Evolutionary conservation across 257 asterid species (phyloP), one percentile per base, ranked within the genome.

Genomic region (Craterostigma plantagineum): DNA sequence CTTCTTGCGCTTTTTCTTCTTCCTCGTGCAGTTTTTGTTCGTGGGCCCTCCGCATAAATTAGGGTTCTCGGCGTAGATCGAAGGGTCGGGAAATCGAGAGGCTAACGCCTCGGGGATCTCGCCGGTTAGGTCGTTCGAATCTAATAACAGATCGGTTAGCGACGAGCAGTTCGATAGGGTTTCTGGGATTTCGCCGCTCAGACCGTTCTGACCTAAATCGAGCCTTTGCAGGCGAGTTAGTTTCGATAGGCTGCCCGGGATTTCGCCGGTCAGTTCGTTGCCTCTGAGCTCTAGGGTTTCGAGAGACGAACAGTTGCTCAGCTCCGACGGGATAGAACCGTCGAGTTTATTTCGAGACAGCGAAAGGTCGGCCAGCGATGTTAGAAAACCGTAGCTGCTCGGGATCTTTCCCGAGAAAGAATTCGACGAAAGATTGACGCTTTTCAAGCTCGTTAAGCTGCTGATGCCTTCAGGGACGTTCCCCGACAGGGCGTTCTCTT

Each of bases 381-480:
- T 18, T 18, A 81, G 72, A 50, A 81, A 81, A 9, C 90, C 85
- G 58, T 68, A 81, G 11, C 79, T 65, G 27, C 70, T 58, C 1
- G 92, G 90, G 54, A 81, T 66, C 54, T 52, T 60, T 35, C 81
- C 90, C 10, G 79, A 53, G 60, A 77, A 75, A 41, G 57, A 43
- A 68, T 81, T 81, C 0, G 64, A 54, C 0, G 94, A 81, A 10
- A 81, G 83, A 50, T 81, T 77, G 45, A 81, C 73, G 54, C 55
- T 56, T 53, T 64, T 64, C 65, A 81, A 60, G 56, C 81, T 39
- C 4, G 87, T 70, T 56, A 78, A 56, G 68, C 94, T 81, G 58
- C 94, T 78, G 62, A 81, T 72, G 34, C 94, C 94, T 68, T 77
- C 84, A 39, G 94, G 92, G 56, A 81, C 42, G 48, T 61, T 59